phyloP scores from a whole-genome alignment of 257 asterid species.

The Leptodermis oblonga region DNA sequence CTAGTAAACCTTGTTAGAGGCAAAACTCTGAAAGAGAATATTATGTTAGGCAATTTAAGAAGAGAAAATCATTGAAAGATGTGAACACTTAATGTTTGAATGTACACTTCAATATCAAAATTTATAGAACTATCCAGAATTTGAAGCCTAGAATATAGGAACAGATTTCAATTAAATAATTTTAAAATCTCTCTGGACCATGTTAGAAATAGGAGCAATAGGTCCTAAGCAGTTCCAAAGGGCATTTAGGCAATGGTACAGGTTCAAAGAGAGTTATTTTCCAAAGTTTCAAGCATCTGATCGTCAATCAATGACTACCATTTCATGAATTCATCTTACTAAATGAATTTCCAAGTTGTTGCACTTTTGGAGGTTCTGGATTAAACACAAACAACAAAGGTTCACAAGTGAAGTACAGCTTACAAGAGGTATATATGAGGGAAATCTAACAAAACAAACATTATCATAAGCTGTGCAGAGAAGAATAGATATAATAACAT shows the following conservation, averaged over 20 bases:
- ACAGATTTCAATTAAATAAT: background rate
- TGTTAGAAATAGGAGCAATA: background rate
- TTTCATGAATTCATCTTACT: background rate
- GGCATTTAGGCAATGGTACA: background rate
- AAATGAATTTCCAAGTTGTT: background rate
- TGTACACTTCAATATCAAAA: background rate
- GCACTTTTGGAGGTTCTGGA: conserved; percentile 4
- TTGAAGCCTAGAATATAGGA: background rate
- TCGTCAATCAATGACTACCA: background rate
- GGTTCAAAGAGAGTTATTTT: background rate
- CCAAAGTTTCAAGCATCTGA: conserved; percentile 5
- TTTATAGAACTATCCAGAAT: background rate
- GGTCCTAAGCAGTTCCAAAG: background rate
- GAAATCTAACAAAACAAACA: background rate
- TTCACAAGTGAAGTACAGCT: background rate
- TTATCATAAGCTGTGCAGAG: background rate
- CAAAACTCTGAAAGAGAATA: background rate
- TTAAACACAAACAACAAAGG: background rate
- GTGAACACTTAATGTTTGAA: background rate
- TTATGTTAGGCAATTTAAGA: background rate
- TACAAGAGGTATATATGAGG: background rate
- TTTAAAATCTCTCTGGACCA: background rate
- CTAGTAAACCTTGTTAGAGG: no score
- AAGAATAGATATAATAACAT: background rate
- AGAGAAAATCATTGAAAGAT: background rate